Conservation (phyloP, 495 filamentous ascomycete genomes). For the Usnea hakonensis region DNA sequence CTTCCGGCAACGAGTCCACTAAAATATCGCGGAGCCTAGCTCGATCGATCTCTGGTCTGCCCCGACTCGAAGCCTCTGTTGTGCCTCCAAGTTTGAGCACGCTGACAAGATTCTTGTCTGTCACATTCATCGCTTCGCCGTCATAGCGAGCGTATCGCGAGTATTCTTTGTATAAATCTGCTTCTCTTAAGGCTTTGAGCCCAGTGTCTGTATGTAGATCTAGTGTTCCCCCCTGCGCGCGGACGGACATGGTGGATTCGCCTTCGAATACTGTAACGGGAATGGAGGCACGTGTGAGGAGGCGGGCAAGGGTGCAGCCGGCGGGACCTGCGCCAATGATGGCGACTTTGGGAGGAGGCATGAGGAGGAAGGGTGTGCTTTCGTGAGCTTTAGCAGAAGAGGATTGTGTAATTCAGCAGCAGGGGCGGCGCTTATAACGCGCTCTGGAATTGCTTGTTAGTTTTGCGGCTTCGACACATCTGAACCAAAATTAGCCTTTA, state of each 20-base stretch:
- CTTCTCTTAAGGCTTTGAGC: conserved; percentile 44
- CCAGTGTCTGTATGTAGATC: conserved; percentile 48
- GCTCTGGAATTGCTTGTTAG: no score
- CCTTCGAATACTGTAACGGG: conserved; percentile 47
- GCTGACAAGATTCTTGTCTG: conserved; percentile 30
- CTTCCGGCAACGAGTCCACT: conserved; percentile 22
- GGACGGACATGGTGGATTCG: conserved; percentile 32
- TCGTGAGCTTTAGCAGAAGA: background rate
- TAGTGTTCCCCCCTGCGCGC: conserved; percentile 46
- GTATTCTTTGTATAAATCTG: conserved; percentile 45
- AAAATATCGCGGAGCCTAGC: conserved; percentile 36
- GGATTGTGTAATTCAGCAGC: no score
- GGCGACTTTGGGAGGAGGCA: conserved; percentile 34
- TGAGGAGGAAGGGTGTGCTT: background rate
- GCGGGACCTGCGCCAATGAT: conserved; percentile 53
- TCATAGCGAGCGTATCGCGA: conserved; percentile 34
- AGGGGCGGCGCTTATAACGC: no score
- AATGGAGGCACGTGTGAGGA: conserved; percentile 43
- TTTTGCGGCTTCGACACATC: no score
- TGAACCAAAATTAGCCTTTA: no score
- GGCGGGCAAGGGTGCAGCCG: conserved; percentile 49
- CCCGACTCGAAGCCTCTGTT: conserved; percentile 16
- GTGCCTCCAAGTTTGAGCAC: conserved; percentile 21
- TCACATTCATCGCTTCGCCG: conserved; percentile 32
- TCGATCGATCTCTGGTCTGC: conserved; percentile 47